Conservation (phyloP, 768 basidiomycete species). For the Daedaleopsis nitida region DNA sequence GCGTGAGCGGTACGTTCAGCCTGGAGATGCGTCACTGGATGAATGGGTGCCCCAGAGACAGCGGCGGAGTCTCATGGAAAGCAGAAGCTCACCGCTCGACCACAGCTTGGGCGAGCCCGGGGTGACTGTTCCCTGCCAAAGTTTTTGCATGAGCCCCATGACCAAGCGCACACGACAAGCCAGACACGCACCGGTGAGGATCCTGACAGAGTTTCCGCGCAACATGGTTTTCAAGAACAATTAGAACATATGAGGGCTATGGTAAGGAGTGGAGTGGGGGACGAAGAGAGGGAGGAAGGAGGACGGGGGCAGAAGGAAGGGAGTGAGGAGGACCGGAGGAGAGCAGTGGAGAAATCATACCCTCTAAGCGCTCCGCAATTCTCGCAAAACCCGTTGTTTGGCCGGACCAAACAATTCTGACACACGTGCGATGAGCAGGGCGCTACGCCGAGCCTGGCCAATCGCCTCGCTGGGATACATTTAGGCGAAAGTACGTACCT, state of each 20-base stretch:
- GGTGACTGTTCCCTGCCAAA: conserved; percentile 91
- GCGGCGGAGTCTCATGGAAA: conserved; percentile 34
- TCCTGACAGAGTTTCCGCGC: conserved; percentile 79
- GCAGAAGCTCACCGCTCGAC: conserved; percentile 91
- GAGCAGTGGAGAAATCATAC: conserved; percentile 16
- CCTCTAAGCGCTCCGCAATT: conserved; percentile 19
- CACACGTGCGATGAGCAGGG: conserved; percentile 13
- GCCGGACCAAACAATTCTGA: neutral
- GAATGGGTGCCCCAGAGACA: conserved; percentile 54
- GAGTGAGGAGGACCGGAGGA: conserved; percentile 1
- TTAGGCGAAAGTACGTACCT: too few relatives aligned
- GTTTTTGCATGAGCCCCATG: conserved; percentile 17
- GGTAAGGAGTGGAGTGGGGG: conserved; percentile 1
- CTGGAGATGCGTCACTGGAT: conserved; percentile 48
- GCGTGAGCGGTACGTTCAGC: conserved; percentile 85
- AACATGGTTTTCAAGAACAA: conserved; percentile 60
- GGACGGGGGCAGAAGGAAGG: too few relatives aligned
- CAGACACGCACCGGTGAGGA: conserved; percentile 63
- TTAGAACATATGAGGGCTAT: conserved; percentile 17
- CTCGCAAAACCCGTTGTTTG: conserved; percentile 19
- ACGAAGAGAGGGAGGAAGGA: conserved; percentile 8
- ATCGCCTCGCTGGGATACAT: neutral
- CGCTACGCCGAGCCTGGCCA: neutral
- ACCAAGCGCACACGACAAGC: neutral
- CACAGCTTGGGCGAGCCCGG: conserved; percentile 93